These are phyloP conservation scores for Lichtheimia ornata DNA, from an alignment of 371 early-diverging fungal genomes.

Conservation along the genomic window DNA sequence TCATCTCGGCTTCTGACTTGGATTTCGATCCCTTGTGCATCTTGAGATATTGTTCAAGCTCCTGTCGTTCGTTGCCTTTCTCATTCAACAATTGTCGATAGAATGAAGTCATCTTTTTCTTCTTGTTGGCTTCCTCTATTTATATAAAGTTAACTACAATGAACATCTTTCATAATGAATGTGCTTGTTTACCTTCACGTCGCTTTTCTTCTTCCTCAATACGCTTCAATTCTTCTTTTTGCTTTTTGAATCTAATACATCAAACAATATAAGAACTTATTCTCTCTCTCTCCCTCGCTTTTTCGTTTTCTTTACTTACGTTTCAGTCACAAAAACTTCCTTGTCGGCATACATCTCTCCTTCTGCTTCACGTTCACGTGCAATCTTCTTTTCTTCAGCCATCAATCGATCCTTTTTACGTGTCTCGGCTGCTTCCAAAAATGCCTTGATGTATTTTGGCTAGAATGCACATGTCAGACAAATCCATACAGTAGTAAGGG, in stretches of 20 bases:
- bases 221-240: constrained; percentile 76
- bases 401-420: constrained; percentile 83
- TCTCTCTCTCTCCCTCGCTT: no score
- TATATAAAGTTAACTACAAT: neutral
- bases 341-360: constrained; percentile 63
- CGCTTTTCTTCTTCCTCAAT: constrained; percentile 82
- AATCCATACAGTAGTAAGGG: neutral
- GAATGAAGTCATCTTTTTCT: constrained; percentile 41
- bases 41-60: constrained; percentile 33
- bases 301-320: constrained; percentile 52
- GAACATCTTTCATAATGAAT: neutral
- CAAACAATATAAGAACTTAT: neutral
- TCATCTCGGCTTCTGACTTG: constrained; percentile 7
- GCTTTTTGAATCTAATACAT: constrained; percentile 64
- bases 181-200: constrained; percentile 44
- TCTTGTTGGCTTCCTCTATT: constrained; percentile 32
- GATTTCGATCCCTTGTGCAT: constrained; percentile 3
- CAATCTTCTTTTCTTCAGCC: constrained; percentile 79
- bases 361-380: constrained; percentile 68
- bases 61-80: constrained; percentile 41
- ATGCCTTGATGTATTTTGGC: constrained; percentile 80
- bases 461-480: constrained; percentile 16
- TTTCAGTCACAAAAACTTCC: constrained; percentile 87
- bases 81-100: constrained; percentile 45
- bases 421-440: constrained; percentile 76